Base-by-base conservation (phyloP, 148 eudicot genomes). In the Polygonum maritimum region DNA sequence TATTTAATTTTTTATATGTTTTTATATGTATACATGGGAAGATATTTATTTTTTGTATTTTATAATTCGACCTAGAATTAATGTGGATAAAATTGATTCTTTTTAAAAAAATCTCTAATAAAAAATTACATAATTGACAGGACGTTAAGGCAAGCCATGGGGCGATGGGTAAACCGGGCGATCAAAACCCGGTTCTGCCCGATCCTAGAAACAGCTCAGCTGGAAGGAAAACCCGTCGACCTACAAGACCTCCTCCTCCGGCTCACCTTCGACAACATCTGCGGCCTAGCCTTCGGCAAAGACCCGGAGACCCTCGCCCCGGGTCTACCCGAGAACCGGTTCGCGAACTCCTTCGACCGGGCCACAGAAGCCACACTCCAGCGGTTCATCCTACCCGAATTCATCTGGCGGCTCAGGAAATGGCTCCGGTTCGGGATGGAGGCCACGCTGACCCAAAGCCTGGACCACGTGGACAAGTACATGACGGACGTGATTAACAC, bases 131-230 rank as follows among this genome's bases (percentile, higher is more conserved):
- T 11, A 6, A 11, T 72, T 72, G 49, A 48, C 33, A 72, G 98
- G 76, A 94, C 98, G 1, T 82, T 94, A 1, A 79, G 97, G 5
- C 98, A 91, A 71, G 98, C 98, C 62, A 94, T 94, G 98, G 98
- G 89, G 33, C 84, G 95, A 51, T 94, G 98, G 98, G 95, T 90
- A 78, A 94, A 85, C 85, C 93, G 97, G 75, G 88, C 97, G 5
- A 94, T 94, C 33, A 82, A 86, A 69, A 48, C 8, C 13, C 57
- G 98, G 65, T 90, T 91, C 13, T 82, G 88, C 16, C 97, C 97
- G 1, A 90, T 94, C 31, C 33, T 94, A 3, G 76, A 85, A 35
- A 60, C 81, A 80, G 98, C 98, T 65, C 95, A 93, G 76, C 48
- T 77, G 0, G 86, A 88, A 48, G 87, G 82, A 47, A 86, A 74